phyloP scores from a whole-genome alignment of 2,329 filamentous ascomycete genomes.

The Chaetomium globosum region DNA sequence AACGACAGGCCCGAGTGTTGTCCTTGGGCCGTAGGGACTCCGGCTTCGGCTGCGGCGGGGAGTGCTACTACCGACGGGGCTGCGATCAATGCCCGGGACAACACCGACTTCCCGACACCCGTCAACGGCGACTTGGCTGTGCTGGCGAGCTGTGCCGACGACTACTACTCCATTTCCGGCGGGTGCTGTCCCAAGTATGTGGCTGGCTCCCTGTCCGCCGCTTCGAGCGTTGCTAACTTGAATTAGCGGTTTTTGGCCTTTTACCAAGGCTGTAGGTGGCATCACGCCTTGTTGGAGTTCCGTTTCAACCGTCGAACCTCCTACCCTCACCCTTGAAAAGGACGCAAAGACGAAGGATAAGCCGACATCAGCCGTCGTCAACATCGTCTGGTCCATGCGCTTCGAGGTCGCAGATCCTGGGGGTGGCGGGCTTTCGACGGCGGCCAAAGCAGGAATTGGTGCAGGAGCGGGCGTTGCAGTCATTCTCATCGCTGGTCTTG shows the following conservation, averaged over 20 bases:
- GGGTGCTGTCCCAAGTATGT: conserved; percentile 38
- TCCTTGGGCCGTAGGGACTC: conserved; percentile 36
- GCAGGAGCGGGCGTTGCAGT: conserved; percentile 30
- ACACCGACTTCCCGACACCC: conserved; percentile 32
- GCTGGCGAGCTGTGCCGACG: conserved; percentile 34
- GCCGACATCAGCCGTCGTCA: conserved; percentile 38
- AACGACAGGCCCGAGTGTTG: conserved; percentile 38
- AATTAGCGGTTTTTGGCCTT: conserved; percentile 37
- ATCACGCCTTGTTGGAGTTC: conserved; percentile 40
- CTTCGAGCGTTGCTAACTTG: background rate
- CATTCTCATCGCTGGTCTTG: conserved; percentile 30
- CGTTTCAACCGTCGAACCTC: conserved; percentile 24
- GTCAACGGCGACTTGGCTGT: conserved; percentile 22
- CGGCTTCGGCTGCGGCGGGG: background rate
- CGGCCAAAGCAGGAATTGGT: conserved; percentile 32
- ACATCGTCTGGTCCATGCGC: conserved; percentile 39
- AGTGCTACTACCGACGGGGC: background rate
- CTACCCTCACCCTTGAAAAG: conserved; percentile 33
- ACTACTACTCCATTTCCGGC: conserved; percentile 39
- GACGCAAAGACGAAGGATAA: conserved; percentile 28
- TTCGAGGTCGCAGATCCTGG: conserved; percentile 31
- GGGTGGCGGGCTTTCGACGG: conserved; percentile 29
- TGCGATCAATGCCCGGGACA: conserved; percentile 15
- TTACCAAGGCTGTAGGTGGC: conserved; percentile 37
- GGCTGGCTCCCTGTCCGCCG: background rate